Evolutionary conservation across 306 rosid genomes (phyloP).

Genomic region (Delonix regia): DNA sequence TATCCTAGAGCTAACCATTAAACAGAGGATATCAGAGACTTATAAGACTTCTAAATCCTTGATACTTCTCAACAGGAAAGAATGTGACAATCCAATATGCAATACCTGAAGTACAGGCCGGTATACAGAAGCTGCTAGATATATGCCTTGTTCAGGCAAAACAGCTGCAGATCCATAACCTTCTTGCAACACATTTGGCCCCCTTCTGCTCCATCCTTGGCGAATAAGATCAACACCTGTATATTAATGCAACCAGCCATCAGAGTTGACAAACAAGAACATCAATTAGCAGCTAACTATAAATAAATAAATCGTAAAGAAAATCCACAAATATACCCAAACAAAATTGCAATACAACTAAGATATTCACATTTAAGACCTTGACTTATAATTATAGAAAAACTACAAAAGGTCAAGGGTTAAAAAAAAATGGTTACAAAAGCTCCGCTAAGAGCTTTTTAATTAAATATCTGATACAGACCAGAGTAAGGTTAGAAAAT

Average conservation of each 20-base stretch:
- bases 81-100: conserved; percentile 27
- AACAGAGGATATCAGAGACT: neutral
- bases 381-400: conserved; percentile 23
- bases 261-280: conserved; percentile 27
- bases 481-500: conserved; percentile 25
- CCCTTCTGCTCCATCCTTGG: conserved; percentile 95
- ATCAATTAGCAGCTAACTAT: conserved; percentile 14
- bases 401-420: conserved; percentile 23
- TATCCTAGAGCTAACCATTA: neutral
- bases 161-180: conserved; percentile 98
- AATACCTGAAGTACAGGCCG: conserved; percentile 97
- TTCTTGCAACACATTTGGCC: conserved; percentile 84
- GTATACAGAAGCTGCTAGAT: conserved; percentile 90
- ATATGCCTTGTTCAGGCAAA: conserved; percentile 98
- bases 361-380: conserved; percentile 24
- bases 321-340: neutral
- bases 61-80: neutral
- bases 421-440: conserved; percentile 17
- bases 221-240: conserved; percentile 94
- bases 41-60: neutral
- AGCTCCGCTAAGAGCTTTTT: neutral
- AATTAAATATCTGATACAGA: conserved; percentile 1
- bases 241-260: conserved; percentile 39
- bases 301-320: conserved; percentile 12
- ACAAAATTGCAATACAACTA: conserved; percentile 13